Base-by-base conservation (phyloP, 192 early-diverging fungal genomes). In the Coemansia sp. region DNA sequence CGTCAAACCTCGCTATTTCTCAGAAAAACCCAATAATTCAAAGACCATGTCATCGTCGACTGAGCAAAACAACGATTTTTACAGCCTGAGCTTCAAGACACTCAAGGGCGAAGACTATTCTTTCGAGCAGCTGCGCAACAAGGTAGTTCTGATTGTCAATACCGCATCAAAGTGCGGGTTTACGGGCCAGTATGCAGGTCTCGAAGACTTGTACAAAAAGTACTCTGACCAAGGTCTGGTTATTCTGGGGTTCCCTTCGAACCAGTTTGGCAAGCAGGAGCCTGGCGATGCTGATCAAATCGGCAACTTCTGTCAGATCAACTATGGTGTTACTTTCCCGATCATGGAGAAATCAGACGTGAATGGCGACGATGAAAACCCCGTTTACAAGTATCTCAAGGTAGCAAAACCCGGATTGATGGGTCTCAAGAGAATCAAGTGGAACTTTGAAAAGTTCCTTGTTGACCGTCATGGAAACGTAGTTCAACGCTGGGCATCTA, bases 101-200 rank as follows among this genome's bases (percentile, higher is more conserved):
- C 79, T 86, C 35, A 56, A 76, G 28, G 84, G 87, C 54, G 35
- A 90, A 65, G 80, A 81, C 37, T 84, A 87, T 68, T 53, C 76
- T 43, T 87, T 91, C 64, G 70, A 72, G 22, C 74, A 88, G 66
- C 87, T 88, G 14, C 61, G 87, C 70, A 87, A 86, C 85, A 92
- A 95, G 78, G 90, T 90, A 34, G 86, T 93, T 22, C 85, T 98
- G 39, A 77, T 96, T 38, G 93, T 95, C 73, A 98, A 98, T 78
- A 91, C 93, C 12, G 96, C 95, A 32, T 93, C 91, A 65, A 88
- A 94, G 84, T 97, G 96, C 81, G 94, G 95, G 9, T 93, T 92
- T 73, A 93, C 93, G 38, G 76, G 83, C 7, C 94, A 96, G 78
- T 93, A 93, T 83, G 73, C 77, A 34, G 90, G 86, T 15, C 84